phyloP scores from a whole-genome alignment of 805 yeast genomes.

The Suhomyces prunicola region DNA sequence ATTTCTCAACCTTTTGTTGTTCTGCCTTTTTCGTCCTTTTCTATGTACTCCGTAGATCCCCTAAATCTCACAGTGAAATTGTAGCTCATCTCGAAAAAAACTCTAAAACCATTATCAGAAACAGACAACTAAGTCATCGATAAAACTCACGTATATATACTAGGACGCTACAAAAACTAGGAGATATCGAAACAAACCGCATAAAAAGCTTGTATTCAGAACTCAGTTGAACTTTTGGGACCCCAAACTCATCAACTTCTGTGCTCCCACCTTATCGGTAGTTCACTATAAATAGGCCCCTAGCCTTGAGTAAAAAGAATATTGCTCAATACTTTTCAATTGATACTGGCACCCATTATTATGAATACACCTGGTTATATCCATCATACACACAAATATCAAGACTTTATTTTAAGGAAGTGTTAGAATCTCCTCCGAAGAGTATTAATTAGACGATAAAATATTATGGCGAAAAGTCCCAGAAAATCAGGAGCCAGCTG shows the following conservation, averaged over 20 bases:
- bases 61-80: slow-evolving; percentile 1
- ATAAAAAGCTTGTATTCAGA: not conserved
- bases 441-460: not conserved
- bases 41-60: not conserved
- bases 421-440: not conserved
- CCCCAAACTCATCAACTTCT: not conserved
- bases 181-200: not conserved
- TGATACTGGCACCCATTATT: not conserved
- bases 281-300: not conserved
- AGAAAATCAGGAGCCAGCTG: slow-evolving; percentile 16
- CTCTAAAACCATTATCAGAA: not conserved
- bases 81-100: slow-evolving; percentile 2
- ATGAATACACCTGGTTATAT: not conserved
- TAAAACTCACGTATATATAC: not conserved
- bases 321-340: not conserved
- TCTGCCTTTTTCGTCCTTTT: not conserved
- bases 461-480: slow-evolving; percentile 33
- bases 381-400: slow-evolving; percentile 3
- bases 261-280: not conserved
- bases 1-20: not conserved
- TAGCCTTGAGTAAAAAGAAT: not conserved
- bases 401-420: not conserved
- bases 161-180: not conserved
- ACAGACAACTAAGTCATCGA: not conserved
- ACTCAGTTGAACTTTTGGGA: not conserved